Base-by-base conservation (phyloP, 2,329 filamentous ascomycete species). In the Graphiopsis chlorocephala region DNA sequence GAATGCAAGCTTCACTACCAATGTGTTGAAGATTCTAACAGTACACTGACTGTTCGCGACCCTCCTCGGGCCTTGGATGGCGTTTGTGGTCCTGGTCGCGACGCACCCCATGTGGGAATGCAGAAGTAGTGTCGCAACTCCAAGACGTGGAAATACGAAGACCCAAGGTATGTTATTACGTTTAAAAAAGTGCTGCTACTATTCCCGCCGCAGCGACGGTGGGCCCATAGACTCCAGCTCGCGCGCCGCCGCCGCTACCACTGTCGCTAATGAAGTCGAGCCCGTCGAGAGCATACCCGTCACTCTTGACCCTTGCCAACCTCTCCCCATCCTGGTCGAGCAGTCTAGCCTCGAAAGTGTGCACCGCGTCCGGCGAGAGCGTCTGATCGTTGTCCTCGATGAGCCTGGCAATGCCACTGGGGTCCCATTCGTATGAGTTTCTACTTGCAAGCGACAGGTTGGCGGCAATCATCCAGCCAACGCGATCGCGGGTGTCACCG, bases 331-430 rank as follows among this genome's bases (percentile, higher is more conserved):
- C 52, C 52, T 55, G 52, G 52, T 33, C 28, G 28, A 55, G 52
- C 17, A 55, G 52, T 33, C 28, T 29, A 23, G 52, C 52, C 52
- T 55, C 52, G 29, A 55, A 55, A 55, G 52, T 55, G 28, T 55
- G 52, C 52, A 55, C 28, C 25, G 52, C 52, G 28, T 55, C 52
- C 28, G 52, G 28, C 25, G 52, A 55, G 28, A 55, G 28, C 25
- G 52, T 55, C 52, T 55, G 52, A 23, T 55, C 52, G 28, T 55
- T 55, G 52, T 55, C 28, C 28, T 55, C 52, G n/a, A 55, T 55
- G 52, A 33, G 28, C n/a, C 23, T 20, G 52, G 52, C 29, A 28
- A 55, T 55, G 52, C 52, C 52, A 23, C 52, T 55, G 23, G 52
- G 52, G 28, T 55, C 28, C 52, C 52, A 55, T 29, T 55, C 29